Conservation (phyloP, 2,329 filamentous ascomycete genomes). For the Penicillium nordicum region DNA sequence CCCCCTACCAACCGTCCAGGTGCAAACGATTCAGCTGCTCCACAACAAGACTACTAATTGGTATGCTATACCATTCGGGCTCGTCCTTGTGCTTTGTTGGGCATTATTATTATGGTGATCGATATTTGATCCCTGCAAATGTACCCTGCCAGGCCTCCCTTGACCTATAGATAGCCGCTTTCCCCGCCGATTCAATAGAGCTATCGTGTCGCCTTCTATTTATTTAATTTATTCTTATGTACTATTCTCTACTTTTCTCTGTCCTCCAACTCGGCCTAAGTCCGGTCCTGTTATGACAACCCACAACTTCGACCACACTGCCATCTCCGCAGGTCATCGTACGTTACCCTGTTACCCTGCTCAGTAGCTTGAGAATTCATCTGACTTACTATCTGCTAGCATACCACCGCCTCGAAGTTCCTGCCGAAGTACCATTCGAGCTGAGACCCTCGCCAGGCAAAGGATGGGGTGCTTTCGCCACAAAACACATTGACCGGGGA, state of each 20-base stretch:
- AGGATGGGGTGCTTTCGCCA: not conserved
- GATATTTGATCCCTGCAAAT: not conserved
- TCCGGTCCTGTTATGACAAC: not conserved
- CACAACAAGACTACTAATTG: not conserved
- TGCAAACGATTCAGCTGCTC: not conserved
- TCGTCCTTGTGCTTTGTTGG: not conserved
- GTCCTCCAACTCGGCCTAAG: not conserved
- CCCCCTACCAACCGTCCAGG: no score
- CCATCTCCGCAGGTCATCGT: not conserved
- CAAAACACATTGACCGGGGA: not conserved
- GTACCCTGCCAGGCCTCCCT: not conserved
- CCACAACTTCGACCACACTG: not conserved
- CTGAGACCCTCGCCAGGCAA: not conserved
- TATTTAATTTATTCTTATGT: no score
- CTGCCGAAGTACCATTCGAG: not conserved
- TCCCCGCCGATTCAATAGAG: not conserved
- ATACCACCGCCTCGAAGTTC: not conserved
- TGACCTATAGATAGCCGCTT: not conserved
- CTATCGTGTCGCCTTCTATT: not conserved
- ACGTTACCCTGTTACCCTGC: not conserved
- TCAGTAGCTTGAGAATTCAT: not conserved
- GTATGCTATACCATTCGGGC: not conserved
- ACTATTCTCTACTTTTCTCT: not conserved
- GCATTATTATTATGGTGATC: not conserved
- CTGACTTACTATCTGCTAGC: not conserved